Evolutionary conservation across 2,329 filamentous ascomycete genomes (phyloP), one percentile per base, ranked within the genome.

Genomic region (Alternaria metachromatica): DNA sequence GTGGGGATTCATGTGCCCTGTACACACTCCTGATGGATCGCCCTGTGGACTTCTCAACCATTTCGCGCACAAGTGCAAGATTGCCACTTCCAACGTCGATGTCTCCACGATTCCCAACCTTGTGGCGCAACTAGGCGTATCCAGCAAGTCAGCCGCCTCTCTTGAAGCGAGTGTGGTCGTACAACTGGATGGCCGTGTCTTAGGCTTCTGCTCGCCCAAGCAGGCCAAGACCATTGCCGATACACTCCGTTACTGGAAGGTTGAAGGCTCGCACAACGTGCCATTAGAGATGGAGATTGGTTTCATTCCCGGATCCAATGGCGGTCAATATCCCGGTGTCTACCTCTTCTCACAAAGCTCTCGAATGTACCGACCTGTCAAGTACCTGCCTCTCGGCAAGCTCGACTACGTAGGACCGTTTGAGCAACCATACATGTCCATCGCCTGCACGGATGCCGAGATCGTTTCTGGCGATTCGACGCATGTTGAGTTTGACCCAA

Each of bases 351-450:
- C 94, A 2, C 88, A 92, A 57, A 86, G 93, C 5, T 89, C 96
- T 92, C 76, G 76, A 23, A 96, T 99, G 93, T 88, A 95, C 62
- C 87, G 96, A 64, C 94, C 95, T 2, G 93, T 96, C 73, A 97
- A 95, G 80, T 97, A 98, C 77, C 86, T 99, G 26, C 91, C 94
- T 5, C 85, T 97, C 5, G 92, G 93, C 64, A 93, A 92, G 78
- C 86, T 92, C 72, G 96, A 99, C 81, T 94, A 89, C 67, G 92
- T 99, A 33, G 96, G 96, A 10, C 92, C 96, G 0, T 92, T 96
- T 70, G 96, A 99, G 81, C 96, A 99, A 82, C 94, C 95, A 0
- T 98, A 96, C 84, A 97, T 99, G 95, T 94, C 94, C 53, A 97
- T 99, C 77, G 94, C 96, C 21, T 94, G 94, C 72, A 90, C 92